These are phyloP conservation scores for Trebouxia sp. DNA, from an alignment of 139 green algal genomes.

Conservation along the genomic window DNA sequence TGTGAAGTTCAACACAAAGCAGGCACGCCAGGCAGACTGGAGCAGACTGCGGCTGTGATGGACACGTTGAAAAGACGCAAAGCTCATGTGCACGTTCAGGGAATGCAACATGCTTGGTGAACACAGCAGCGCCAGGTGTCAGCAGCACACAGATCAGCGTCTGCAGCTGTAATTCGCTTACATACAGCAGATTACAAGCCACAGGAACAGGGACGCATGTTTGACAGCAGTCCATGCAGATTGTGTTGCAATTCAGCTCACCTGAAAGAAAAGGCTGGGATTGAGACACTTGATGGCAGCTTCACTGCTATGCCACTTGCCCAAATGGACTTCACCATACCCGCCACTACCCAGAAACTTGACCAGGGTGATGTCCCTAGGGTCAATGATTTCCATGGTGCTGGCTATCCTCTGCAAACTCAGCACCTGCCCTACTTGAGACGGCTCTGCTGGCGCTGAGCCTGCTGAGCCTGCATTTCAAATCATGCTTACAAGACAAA, in stretches of 20 bases:
- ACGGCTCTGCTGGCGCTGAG: not conserved
- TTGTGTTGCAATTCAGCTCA: not conserved
- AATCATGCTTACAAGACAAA: no score
- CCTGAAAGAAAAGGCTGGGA: constrained; percentile 62
- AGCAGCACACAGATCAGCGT: not conserved
- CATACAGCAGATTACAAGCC: not conserved
- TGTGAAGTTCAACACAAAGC: no score
- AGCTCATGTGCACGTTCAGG: no score
- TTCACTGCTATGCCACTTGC: constrained; percentile 67
- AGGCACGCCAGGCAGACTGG: no score
- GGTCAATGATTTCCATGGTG: constrained; percentile 67
- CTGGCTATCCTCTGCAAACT: constrained; percentile 26
- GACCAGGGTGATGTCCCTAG: constrained; percentile 60
- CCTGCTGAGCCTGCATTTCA: not conserved
- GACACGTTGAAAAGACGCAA: no score
- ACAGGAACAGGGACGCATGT: no score
- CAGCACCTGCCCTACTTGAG: constrained; percentile 18
- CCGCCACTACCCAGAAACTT: constrained; percentile 73
- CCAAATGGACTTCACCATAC: constrained; percentile 61
- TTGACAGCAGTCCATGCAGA: not conserved
- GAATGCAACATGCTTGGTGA: no score
- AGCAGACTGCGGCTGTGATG: no score
- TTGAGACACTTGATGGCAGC: constrained; percentile 79
- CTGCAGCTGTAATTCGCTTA: not conserved
- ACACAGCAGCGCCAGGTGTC: no score